Base-by-base conservation (phyloP, 352 stramenopile genomes). In the Phytopythium ostracodes region DNA sequence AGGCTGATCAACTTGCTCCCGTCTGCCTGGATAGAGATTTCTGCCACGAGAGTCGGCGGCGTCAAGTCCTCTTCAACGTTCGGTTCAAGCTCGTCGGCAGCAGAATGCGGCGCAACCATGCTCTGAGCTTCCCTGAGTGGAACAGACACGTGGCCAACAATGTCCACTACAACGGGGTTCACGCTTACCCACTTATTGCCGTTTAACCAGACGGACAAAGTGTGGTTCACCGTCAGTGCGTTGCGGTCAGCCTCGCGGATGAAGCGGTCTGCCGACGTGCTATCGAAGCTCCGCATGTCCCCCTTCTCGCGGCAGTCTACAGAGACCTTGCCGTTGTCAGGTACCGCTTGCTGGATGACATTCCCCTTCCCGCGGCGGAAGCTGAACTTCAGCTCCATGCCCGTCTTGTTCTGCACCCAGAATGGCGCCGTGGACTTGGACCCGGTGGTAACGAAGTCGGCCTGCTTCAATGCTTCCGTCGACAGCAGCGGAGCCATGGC, bases 341-440 rank as follows among this genome's bases (percentile, higher is more conserved):
- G 60, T 0, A 94, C 83, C 47, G 77, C 57, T 66, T 93, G 84
- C 63, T 94, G 84, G 56, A 94, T 94, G 6, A 92, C 72, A 56
- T 73, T 91, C 8, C 86, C 83, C 20, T 81, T 81, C 8, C 87
- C 87, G 14, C 87, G 85, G 9, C 85, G 84, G 67, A 96, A 96
- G 59, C 85, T 94, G 62, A 94, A 96, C 55, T 94, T 92, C 14
- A 96, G 63, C 18, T 87, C 77, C 40, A 85, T 77, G 4, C 87
- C 87, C 25, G 87, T 93, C 31, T 87, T 91, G 70, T 96, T 96
- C 56, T 94, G 79, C 60, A 96, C 81, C 87, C 87, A 96, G 54
- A 96, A 96, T n/a, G 87, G 87, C 22, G 87, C 77, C 6, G 84
- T 94, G 5, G 85, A 92, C 62, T 94, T 96, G 8, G 84, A 93